A percentile compares a stretch with the other conserved stretches of the same genome.
Conservation (phyloP, 306 rosid genomes). For the Medicago arabica region DNA sequence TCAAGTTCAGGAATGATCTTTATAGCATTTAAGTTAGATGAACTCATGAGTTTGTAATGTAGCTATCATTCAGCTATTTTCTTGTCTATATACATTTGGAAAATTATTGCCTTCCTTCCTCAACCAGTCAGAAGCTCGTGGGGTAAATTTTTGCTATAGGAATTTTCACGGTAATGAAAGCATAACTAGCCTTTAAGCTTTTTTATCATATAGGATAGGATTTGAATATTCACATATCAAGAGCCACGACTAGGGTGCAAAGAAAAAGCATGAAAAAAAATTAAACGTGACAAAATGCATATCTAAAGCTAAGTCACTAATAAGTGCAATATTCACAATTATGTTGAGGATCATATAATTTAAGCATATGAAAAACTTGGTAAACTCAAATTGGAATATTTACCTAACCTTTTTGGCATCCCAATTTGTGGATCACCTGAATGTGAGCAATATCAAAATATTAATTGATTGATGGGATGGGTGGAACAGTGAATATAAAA, state of each 20-base stretch:
- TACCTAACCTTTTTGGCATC: conserved; percentile 39
- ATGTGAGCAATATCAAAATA: neutral
- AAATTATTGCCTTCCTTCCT: neutral
- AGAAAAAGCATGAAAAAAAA: neutral
- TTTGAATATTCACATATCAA: neutral
- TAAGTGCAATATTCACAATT: neutral
- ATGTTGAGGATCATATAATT: neutral
- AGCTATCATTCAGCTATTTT: conserved; percentile 22
- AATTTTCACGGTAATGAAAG: neutral
- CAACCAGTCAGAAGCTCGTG: neutral
- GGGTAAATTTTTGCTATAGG: neutral
- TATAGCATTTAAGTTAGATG: neutral
- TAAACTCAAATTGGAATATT: conserved; percentile 19
- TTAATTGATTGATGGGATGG: conserved; percentile 40
- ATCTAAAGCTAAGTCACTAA: neutral
- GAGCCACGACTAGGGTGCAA: conserved; percentile 5
- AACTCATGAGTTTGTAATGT: neutral
- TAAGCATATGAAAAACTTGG: neutral
- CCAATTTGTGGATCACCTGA: conserved; percentile 17
- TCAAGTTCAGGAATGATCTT: neutral
- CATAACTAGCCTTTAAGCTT: neutral
- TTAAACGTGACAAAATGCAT: neutral
- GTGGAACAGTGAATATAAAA: conserved; percentile 38
- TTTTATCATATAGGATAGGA: neutral
- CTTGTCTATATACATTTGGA: neutral